These are phyloP conservation scores for Byssothecium circinans DNA, from an alignment of 2,329 filamentous ascomycete genomes.

Conservation along the genomic window DNA sequence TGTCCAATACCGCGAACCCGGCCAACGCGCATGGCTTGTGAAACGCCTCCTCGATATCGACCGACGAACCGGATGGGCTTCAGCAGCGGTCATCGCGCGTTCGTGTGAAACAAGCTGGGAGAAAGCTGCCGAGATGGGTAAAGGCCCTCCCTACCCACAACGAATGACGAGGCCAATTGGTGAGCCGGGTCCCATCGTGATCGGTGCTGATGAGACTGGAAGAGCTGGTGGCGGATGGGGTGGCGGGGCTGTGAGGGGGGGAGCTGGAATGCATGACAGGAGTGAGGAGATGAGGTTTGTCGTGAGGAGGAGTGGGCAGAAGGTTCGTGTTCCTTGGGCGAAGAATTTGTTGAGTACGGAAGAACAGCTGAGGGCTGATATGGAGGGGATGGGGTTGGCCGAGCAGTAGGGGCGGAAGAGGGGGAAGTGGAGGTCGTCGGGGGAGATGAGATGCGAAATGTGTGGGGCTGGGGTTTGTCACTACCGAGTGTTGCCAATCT, in stretches of 20 bases:
- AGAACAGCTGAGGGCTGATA: conserved; percentile 60
- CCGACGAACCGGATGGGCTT: conserved; percentile 83
- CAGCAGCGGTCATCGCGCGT: conserved; percentile 75
- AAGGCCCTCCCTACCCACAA: conserved; percentile 69
- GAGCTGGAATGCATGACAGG: conserved; percentile 1
- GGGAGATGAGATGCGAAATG: neutral
- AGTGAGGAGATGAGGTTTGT: conserved; percentile 13
- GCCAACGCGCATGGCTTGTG: conserved; percentile 78
- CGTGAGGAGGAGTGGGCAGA: conserved; percentile 27
- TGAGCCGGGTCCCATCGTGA: conserved; percentile 25
- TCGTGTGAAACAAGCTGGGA: conserved; percentile 86
- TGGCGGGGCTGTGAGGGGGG: conserved; percentile 13
- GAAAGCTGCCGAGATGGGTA: conserved; percentile 70
- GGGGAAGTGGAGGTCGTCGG: neutral
- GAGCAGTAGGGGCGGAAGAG: neutral
- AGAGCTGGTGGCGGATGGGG: conserved; percentile 10
- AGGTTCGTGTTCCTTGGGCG: conserved; percentile 67
- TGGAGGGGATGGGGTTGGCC: conserved; percentile 29
- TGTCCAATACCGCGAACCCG: conserved; percentile 69
- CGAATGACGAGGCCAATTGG: conserved; percentile 22
- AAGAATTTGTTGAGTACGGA: conserved; percentile 79
- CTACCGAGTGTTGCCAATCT: no score
- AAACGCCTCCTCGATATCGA: conserved; percentile 73
- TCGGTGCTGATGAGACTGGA: conserved; percentile 16
- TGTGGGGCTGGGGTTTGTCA: no score